Evolutionary conservation across 2,329 filamentous ascomycete genomes (phyloP), one percentile per base, ranked within the genome.

Genomic region (Calonectria naviculata): DNA sequence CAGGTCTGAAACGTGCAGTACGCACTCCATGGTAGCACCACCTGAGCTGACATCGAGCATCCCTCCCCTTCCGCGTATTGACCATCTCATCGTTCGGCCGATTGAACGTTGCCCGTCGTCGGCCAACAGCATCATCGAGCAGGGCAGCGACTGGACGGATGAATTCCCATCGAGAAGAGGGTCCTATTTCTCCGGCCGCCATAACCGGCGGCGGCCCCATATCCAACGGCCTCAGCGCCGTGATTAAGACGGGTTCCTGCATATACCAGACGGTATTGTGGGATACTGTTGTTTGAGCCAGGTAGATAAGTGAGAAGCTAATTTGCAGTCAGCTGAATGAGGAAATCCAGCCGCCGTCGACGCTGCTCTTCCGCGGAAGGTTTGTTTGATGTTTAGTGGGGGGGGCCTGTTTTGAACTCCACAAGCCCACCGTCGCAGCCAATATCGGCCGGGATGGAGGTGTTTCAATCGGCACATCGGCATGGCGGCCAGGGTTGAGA

Each of bases 121-220:
- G 28, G 26, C n/a, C 15, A 19, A 21, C n/a, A 26, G 44, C 26
- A 24, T 13, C 15, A 9, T 12, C 5, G 17, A 41, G 34, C 41
- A n/a, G 29, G 64, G 52, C 41, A 36, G 12, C 31, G 6, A 49
- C 21, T 24, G 28, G 61, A 58, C 52, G 67, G 49, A 58, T 26
- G n/a, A 34, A 44, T 58, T 28, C 61, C 52, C 61, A 36, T 65
- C n/a, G 15, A 36, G 26, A 31, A n/a, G 17, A 49, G 61, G 61
- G 41, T 31, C 28, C 21, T 58, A 61, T 69, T 69, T 69, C 67
- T 69, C 67, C 61, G 52, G 67, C 61, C 67, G 67, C 28, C 7
- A 31, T 65, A 69, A 28, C 67, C 67, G 67, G 26, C 6, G 29
- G 29, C 13, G 31, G 46, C 54, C 28, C 41, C 42, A 31, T 46